Conservation (phyloP, 2,329 filamentous ascomycete genomes). For the Cercospora sesami region DNA sequence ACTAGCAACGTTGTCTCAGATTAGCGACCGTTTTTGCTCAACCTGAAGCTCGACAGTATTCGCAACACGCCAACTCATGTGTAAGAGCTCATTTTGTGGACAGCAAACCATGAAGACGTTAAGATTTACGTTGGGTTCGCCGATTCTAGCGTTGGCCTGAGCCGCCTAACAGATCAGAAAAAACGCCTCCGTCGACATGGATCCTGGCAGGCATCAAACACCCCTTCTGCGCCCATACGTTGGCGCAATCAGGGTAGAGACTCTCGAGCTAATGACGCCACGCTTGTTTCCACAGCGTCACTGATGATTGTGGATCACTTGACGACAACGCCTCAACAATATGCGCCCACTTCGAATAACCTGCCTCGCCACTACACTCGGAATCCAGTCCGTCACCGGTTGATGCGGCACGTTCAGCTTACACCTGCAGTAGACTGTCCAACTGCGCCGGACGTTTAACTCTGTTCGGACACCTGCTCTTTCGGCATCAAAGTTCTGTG, state of each 20-base stretch:
- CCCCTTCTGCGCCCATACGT: constrained; percentile 14
- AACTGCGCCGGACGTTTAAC: constrained; percentile 3
- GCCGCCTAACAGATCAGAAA: not conserved
- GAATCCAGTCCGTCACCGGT: constrained; percentile 6
- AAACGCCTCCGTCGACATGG: constrained; percentile 19
- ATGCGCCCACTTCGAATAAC: not conserved
- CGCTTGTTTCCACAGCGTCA: constrained; percentile 11
- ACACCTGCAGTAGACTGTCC: constrained; percentile 7
- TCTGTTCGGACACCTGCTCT: not conserved
- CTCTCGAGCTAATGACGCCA: constrained; percentile 24
- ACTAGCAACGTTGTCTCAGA: constrained; percentile 1
- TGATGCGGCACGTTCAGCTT: not conserved
- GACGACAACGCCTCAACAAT: not conserved
- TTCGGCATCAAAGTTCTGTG: constrained; percentile 1
- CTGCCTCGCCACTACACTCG: constrained; percentile 18
- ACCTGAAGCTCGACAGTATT: not conserved
- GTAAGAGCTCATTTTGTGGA: not conserved
- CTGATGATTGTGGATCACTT: constrained; percentile 1
- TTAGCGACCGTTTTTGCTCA: not conserved
- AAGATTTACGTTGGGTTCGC: constrained; percentile 1
- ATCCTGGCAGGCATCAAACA: constrained; percentile 13
- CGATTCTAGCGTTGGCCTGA: constrained; percentile 3
- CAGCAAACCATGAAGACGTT: not conserved
- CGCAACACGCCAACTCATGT: not conserved
- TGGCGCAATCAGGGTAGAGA: constrained; percentile 20